Evolutionary conservation across 768 basidiomycete species (phyloP).

Genomic region (Rhodosporidiobolus odoratus): DNA sequence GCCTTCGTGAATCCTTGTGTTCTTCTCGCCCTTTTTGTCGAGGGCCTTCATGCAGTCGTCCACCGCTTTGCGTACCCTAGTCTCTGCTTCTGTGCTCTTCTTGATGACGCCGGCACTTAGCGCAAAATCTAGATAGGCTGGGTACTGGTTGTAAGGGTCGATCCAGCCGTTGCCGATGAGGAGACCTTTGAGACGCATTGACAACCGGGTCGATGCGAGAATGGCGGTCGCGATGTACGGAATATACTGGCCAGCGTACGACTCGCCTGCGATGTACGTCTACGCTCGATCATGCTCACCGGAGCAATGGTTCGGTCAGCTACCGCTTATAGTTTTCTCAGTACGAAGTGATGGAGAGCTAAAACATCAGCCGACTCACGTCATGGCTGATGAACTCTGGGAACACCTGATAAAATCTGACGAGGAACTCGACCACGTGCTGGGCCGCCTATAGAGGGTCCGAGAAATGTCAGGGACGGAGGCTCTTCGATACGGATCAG

Average conservation of each 20-base stretch:
- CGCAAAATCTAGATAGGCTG: conserved; percentile 79
- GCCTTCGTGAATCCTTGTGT: conserved; percentile 51
- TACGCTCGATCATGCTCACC: too few relatives aligned
- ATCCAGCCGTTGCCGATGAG: conserved; percentile 99
- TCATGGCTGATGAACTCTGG: conserved; percentile 78
- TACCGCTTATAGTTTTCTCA: too few relatives aligned
- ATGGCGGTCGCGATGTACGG: conserved; percentile 73
- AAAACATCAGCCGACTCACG: conserved; percentile 53
- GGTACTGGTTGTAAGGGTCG: conserved; percentile 79
- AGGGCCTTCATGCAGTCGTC: conserved; percentile 57
- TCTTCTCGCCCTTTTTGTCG: conserved; percentile 32
- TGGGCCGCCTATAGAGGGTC: conserved; percentile 56
- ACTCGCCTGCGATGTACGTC: conserved; percentile 95
- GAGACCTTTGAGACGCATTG: conserved; percentile 52
- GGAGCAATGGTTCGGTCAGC: too few relatives aligned
- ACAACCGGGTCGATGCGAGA: conserved; percentile 12
- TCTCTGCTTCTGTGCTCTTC: conserved; percentile 63
- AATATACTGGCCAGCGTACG: conserved; percentile 95
- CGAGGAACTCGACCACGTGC: conserved; percentile 76
- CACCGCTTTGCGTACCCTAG: conserved; percentile 55
- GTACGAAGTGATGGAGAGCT: too few relatives aligned
- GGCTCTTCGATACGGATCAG: too few relatives aligned
- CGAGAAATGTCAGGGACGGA: conserved; percentile 1
- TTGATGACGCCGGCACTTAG: conserved; percentile 73
- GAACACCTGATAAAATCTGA: conserved; percentile 83